Conservation (phyloP, 768 basidiomycete species). For the Pisolithus tinctorius region DNA sequence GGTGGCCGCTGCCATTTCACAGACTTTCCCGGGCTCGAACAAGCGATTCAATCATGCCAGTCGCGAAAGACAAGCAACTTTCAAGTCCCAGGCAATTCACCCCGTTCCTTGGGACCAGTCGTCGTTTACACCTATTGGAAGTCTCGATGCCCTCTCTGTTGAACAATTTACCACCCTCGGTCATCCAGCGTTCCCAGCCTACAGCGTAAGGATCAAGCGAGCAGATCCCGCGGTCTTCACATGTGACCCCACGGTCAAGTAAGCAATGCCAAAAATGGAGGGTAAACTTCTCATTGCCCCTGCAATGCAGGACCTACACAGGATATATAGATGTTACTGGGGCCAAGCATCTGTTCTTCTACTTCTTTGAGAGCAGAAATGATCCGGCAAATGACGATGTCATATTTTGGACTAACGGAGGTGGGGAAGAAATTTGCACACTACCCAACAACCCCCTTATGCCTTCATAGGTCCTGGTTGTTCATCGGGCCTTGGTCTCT, state of each 20-base stretch:
- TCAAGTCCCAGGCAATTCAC: neutral
- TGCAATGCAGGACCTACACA: constrained; percentile 42
- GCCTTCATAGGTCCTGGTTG: constrained; percentile 37
- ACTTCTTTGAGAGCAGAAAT: constrained; percentile 67
- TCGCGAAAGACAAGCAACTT: neutral
- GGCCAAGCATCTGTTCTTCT: constrained; percentile 63
- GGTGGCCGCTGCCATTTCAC: constrained; percentile 13
- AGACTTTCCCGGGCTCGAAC: constrained; percentile 12
- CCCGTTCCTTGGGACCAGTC: neutral
- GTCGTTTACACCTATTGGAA: constrained; percentile 27
- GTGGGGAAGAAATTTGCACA: constrained; percentile 30
- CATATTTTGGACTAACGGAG: constrained; percentile 55
- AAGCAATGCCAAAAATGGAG: neutral
- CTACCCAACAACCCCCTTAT: neutral
- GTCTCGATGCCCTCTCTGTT: constrained; percentile 21
- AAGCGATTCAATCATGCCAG: neutral
- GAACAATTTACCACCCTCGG: constrained; percentile 31
- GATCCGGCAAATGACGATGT: constrained; percentile 52
- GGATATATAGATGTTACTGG: constrained; percentile 61
- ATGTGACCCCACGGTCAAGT: constrained; percentile 37
- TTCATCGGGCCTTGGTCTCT: constrained; percentile 55
- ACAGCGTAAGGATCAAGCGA: constrained; percentile 37
- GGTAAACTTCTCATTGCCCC: neutral
- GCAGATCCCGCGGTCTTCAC: constrained; percentile 15
- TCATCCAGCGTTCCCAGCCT: constrained; percentile 39